Percentiles rank a stretch among this genome's conserved stretches.
Evolutionary conservation across 2,329 filamentous ascomycete genomes (phyloP).

Genomic region (Thermomyces lanuginosus): DNA sequence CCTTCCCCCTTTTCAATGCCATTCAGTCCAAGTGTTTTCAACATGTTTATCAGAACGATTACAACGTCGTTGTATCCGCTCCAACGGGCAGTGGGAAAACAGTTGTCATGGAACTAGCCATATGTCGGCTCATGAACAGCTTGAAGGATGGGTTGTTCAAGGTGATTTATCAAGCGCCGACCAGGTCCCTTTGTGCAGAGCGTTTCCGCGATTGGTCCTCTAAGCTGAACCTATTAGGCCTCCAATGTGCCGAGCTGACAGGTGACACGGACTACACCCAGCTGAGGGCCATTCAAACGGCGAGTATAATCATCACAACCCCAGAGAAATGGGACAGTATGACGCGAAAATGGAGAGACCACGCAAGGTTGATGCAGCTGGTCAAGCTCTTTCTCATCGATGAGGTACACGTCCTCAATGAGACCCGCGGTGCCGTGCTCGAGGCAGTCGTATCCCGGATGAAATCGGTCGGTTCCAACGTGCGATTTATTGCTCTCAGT

Average conservation of each 20-base stretch:
- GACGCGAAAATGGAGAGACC: constrained; percentile 73
- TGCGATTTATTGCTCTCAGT: constrained; percentile 67
- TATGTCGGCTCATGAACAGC: constrained; percentile 51
- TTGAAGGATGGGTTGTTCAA: constrained; percentile 50
- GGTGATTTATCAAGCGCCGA: constrained; percentile 70
- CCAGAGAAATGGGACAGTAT: constrained; percentile 88
- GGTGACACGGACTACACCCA: constrained; percentile 59
- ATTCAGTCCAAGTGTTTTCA: constrained; percentile 67
- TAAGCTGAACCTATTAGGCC: constrained; percentile 52
- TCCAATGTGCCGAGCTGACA: constrained; percentile 62
- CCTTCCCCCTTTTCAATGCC: constrained; percentile 62
- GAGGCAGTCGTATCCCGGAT: constrained; percentile 76
- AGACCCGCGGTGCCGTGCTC: constrained; percentile 59
- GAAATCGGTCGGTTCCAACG: constrained; percentile 60
- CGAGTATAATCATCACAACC: constrained; percentile 71
- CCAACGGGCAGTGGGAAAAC: constrained; percentile 82
- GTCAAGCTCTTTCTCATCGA: constrained; percentile 72
- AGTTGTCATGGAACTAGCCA: constrained; percentile 62
- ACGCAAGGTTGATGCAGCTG: constrained; percentile 55
- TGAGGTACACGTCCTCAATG: constrained; percentile 74
- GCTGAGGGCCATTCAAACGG: constrained; percentile 51
- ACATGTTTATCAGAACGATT: constrained; percentile 46
- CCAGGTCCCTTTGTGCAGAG: constrained; percentile 67
- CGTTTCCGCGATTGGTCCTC: constrained; percentile 58
- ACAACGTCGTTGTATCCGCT: constrained; percentile 66